Base-by-base conservation (phyloP, 306 rosid genomes). In the Sesbania bispinosa region DNA sequence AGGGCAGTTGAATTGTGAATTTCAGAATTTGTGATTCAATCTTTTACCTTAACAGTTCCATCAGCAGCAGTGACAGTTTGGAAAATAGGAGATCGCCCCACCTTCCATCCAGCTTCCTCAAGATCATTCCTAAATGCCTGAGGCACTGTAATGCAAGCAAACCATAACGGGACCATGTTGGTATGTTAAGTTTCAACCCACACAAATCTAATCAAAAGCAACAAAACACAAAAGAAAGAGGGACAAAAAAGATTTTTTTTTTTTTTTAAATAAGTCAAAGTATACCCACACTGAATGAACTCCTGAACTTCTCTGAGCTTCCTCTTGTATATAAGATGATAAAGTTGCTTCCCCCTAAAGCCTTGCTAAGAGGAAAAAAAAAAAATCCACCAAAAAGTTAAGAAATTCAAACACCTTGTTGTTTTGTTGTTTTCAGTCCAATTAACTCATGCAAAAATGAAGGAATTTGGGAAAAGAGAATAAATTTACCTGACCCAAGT, bases 71-170 rank as follows among this genome's bases (percentile, higher is more conserved):
- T 89, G 39, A 89, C 92, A 33, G 75, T 65, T 11, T 51, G 50
- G 70, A 83, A 86, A 79, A 90, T 77, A 19, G 94, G 96, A 50
- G 98, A 94, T 42, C 98, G 78, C 19, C 98, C 98, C 27, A 94
- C 90, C 58, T 67, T 87, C 98, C 98, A 94, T 67, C 98, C 98
- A 62, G 97, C 90, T 73, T 90, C 92, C 74, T 89, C 85, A 71
- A 94, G 98, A 32, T 52, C 83, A 73, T 83, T 86, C 86, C 98
- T 88, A 79, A 94, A 94, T 53, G 88, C 82, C 78, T 69, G 80
- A 78, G 98, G 97, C 82, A 94, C 98, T 94, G 73, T 50, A 24
- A 30, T 63, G 80, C 60, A 55, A 75, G 63, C 39, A 41, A 72
- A 24, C 38, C 73, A 69, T 11, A 45, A 63, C 10, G 43, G 8